phyloP scores from a whole-genome alignment of 2,329 filamentous ascomycete species.

The Xylaria sp. region DNA sequence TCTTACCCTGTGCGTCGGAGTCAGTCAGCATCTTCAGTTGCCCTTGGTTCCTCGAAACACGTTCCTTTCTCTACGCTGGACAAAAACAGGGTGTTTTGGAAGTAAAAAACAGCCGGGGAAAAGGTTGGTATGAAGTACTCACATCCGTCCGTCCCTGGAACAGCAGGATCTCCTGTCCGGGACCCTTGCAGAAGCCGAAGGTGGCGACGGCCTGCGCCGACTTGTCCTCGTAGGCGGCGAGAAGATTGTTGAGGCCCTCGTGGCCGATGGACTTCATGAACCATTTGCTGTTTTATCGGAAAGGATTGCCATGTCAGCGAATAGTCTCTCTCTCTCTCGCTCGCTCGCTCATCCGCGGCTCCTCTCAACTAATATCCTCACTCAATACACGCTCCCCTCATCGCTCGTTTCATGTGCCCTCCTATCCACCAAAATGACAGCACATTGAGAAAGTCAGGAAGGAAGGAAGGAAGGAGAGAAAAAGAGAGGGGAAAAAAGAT shows the following conservation, averaged over 20 bases:
- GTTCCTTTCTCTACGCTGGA: no score
- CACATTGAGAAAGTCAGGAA: not conserved
- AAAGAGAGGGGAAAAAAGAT: not conserved
- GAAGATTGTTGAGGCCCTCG: constrained; percentile 86
- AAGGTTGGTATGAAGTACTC: constrained; percentile 46
- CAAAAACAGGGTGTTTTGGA: no score
- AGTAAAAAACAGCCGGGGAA: no score
- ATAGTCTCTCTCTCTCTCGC: not conserved
- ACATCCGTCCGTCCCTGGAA: constrained; percentile 92
- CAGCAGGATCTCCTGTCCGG: constrained; percentile 82
- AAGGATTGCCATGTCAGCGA: constrained; percentile 3
- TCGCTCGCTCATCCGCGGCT: not conserved
- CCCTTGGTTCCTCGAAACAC: not conserved
- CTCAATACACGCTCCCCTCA: not conserved
- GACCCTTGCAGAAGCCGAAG: constrained; percentile 89
- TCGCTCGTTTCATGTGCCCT: not conserved
- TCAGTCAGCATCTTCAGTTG: not conserved
- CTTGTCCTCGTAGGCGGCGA: constrained; percentile 90
- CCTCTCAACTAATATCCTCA: not conserved
- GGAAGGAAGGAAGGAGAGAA: not conserved
- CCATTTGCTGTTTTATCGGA: constrained; percentile 76
- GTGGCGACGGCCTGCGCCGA: constrained; percentile 94
- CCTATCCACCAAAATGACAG: not conserved
- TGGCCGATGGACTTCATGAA: constrained; percentile 88
- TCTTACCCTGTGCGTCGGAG: constrained; percentile 65